Percentiles rank a stretch among this genome's conserved stretches.
Evolutionary conservation across 108 stramenopile genomes (phyloP).

Genomic region (Schizochytrium sp.): DNA sequence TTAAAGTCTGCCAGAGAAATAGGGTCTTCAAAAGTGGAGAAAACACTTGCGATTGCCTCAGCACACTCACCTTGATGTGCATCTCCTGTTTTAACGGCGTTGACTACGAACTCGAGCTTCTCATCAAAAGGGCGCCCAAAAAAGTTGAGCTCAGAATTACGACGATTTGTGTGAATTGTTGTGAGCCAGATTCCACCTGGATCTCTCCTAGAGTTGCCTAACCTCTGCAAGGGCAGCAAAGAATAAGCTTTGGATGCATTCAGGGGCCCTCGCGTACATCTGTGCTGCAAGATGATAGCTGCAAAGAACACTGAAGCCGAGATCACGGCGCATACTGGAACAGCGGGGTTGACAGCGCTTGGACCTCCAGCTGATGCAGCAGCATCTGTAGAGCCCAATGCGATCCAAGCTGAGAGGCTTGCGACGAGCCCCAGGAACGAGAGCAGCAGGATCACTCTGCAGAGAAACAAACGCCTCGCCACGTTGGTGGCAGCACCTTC

Average conservation of each 20-base stretch:
- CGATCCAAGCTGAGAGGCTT: no score
- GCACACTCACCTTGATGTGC: not conserved
- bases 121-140: conserved; percentile 9
- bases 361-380: no score
- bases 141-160: not conserved
- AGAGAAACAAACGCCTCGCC: no score
- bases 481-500: no score
- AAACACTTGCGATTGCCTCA: conserved; percentile 32
- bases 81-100: conserved; percentile 16
- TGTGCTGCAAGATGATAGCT: not conserved
- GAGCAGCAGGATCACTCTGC: no score
- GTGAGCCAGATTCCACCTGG: conserved; percentile 12
- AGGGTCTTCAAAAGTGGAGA: not conserved
- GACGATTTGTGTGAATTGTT: not conserved
- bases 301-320: not conserved
- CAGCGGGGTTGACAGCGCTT: no score
- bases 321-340: not conserved
- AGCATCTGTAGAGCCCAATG: no score
- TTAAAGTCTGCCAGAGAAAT: not conserved
- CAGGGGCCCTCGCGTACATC: not conserved
- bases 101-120: conserved; percentile 1
- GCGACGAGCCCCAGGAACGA: no score
- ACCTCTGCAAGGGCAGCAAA: not conserved
- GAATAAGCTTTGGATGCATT: not conserved
- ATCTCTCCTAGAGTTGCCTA: not conserved